Base-by-base conservation (phyloP, 495 filamentous ascomycete species). In the Aspergillus leporis region DNA sequence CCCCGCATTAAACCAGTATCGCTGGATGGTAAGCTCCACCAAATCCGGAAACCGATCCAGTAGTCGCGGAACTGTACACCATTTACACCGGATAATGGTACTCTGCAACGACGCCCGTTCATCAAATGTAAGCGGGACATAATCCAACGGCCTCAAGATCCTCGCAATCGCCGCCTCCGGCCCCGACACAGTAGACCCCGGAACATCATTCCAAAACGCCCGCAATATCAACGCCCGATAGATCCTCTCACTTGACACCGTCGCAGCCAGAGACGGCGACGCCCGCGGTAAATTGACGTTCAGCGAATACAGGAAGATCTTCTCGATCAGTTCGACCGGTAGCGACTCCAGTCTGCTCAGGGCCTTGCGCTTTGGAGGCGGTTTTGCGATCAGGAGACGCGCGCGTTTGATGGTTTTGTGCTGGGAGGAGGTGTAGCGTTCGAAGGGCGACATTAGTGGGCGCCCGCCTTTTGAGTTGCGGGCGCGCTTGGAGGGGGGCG, bases 261-360 rank as follows among this genome's bases (percentile, higher is more conserved):
- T 74, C 1, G 62, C 62, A 4, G 70, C 67, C 1, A 83, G 59
- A 0, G 61, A 56, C 0, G 70, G 70, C 5, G 80, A 82, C 5
- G 76, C 68, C 18, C 73, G 69, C 8, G 81, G 75, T 5, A 86
- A 64, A 31, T 76, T 75, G 21, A 78, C 41, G 55, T 85, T 82
- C 59, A 80, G 51, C 21, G 77, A 71, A 48, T 79, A 67, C 16
- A 83, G 68, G 49, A 83, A 85, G 34, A 85, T 81, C 51, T 71
- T 65, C 63, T 84, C 77, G 32, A 86, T 67, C 9, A 86, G 54
- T 59, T 86, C 83, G 1, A 75, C 73, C 1, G 82, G 83, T 1
- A 86, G 67, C 12, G 62, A 60, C 61, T 85, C 83, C 5, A 86
- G 68, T 18, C 53, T 57, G 5, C 77, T 79, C 7, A 60, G 62